Conservation (phyloP, 345 rosid genomes). For the Atalantia buxifolia region DNA sequence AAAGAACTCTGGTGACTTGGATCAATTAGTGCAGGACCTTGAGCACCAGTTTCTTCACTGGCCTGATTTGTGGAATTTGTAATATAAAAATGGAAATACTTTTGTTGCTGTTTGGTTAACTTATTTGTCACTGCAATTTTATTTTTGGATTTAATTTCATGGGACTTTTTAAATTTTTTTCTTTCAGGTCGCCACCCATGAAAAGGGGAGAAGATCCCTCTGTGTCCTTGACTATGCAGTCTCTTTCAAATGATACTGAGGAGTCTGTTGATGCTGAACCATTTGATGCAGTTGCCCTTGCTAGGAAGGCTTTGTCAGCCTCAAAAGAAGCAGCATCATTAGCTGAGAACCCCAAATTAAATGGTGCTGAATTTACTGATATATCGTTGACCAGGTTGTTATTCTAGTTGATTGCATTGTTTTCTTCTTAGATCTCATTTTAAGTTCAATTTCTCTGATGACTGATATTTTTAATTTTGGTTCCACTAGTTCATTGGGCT, state of each 20-base stretch:
- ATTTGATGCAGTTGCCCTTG: slow-evolving; percentile 45
- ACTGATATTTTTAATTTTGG: slow-evolving; percentile 28
- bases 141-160: slow-evolving; percentile 4
- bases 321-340: slow-evolving; percentile 64
- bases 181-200: slow-evolving; percentile 42
- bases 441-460: background rate
- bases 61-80: slow-evolving; percentile 59
- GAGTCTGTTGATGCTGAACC: slow-evolving; percentile 30
- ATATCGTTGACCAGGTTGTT: slow-evolving; percentile 53
- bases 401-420: slow-evolving; percentile 12
- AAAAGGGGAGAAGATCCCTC: slow-evolving; percentile 32
- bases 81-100: slow-evolving; percentile 3
- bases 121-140: background rate
- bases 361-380: slow-evolving; percentile 29
- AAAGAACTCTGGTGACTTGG: slow-evolving; percentile 25
- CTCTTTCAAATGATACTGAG: slow-evolving; percentile 20
- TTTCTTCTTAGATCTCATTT: background rate
- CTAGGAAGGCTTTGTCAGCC: slow-evolving; percentile 71
- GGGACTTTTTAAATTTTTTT: background rate
- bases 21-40: slow-evolving; percentile 28
- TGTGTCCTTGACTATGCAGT: slow-evolving; percentile 24
- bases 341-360: slow-evolving; percentile 30
- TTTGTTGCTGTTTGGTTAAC: background rate
- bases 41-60: slow-evolving; percentile 38
- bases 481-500: slow-evolving; percentile 33